These are phyloP conservation scores for Echinochloa phyllopogon DNA, from an alignment of 176 grass and related monocot species.

Conservation along the genomic window DNA sequence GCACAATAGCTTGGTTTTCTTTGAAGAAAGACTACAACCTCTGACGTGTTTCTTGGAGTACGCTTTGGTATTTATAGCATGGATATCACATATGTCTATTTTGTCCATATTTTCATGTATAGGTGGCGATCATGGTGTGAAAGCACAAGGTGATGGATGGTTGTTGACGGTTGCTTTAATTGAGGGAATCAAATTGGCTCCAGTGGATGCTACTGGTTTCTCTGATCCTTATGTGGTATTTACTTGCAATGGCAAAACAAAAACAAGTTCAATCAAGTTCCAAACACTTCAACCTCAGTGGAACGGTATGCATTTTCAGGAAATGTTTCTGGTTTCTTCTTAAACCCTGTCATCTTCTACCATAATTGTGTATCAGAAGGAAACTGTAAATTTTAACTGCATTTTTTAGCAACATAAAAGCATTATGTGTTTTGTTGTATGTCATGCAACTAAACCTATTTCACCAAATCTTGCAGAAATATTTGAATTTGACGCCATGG, in stretches of 20 bases:
- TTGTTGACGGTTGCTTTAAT: constrained; percentile 83
- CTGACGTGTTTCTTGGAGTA: constrained; percentile 15
- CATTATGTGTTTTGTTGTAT: not conserved
- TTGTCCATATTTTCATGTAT: constrained; percentile 44
- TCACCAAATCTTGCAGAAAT: constrained; percentile 66
- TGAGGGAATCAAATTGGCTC: constrained; percentile 78
- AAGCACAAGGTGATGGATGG: constrained; percentile 95
- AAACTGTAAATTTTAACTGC: constrained; percentile 8
- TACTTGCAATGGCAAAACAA: constrained; percentile 92
- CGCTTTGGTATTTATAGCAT: constrained; percentile 30
- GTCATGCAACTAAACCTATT: constrained; percentile 27
- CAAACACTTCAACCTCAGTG: constrained; percentile 86
- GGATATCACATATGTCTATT: constrained; percentile 28
- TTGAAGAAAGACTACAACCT: constrained; percentile 15
- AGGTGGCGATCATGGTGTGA: constrained; percentile 87
- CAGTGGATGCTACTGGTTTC: constrained; percentile 73
- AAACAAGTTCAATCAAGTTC: constrained; percentile 96
- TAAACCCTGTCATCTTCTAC: not conserved
- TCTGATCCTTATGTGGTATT: constrained; percentile 97
- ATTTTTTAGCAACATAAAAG: constrained; percentile 1
- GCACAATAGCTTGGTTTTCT: not conserved
- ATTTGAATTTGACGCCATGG: constrained; percentile 98
- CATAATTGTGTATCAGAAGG: not conserved
- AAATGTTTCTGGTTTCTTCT: constrained; percentile 32
- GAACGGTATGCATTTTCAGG: constrained; percentile 61